Evolutionary conservation across 345 rosid species (phyloP).

Genomic region (Populus simonii): DNA sequence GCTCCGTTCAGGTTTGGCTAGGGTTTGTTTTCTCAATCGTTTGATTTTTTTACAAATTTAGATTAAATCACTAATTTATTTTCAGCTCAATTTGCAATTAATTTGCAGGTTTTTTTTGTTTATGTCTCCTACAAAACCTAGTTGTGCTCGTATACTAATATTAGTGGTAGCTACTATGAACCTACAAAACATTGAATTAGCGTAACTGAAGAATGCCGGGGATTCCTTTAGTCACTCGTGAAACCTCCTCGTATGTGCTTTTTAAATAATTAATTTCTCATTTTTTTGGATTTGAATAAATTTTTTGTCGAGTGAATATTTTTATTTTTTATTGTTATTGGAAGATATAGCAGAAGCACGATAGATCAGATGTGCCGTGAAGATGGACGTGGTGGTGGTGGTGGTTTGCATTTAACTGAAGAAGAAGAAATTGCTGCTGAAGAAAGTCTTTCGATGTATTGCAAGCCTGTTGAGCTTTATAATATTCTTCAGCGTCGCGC

Average conservation of each 20-base stretch:
- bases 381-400: constrained; percentile 44
- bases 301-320: neutral
- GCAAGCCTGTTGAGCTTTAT: constrained; percentile 98
- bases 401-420: constrained; percentile 53
- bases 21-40: neutral
- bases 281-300: neutral
- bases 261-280: constrained; percentile 15
- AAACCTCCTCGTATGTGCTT: constrained; percentile 55
- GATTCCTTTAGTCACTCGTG: constrained; percentile 76
- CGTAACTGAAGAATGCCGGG: constrained; percentile 75
- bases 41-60: neutral
- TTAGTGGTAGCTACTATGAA: constrained; percentile 28
- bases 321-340: neutral
- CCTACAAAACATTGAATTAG: constrained; percentile 19
- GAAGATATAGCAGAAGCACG: constrained; percentile 72
- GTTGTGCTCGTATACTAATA: neutral
- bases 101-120: neutral
- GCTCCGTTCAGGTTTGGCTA: neutral
- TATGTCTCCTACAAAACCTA: neutral
- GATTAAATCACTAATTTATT: neutral
- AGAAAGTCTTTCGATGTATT: constrained; percentile 72
- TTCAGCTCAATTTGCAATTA: neutral
- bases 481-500: constrained; percentile 92
- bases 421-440: constrained; percentile 92
- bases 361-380: constrained; percentile 87